These are phyloP conservation scores for Pholiota microspora DNA, from an alignment of 768 basidiomycete genomes.

Conservation along the genomic window DNA sequence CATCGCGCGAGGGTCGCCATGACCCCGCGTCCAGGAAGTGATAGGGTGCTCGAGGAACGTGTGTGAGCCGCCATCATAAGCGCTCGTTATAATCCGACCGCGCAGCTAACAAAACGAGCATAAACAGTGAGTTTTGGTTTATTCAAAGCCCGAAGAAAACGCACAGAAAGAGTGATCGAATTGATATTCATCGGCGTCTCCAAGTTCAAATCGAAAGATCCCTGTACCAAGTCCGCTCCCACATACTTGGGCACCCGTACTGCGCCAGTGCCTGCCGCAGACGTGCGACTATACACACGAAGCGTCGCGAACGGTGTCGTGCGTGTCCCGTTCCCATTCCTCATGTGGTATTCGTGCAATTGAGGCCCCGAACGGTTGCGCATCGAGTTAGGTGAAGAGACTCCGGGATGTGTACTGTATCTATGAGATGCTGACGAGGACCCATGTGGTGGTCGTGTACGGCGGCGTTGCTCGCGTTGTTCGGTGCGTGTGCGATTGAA, in stretches of 20 bases:
- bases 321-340: slow-evolving; percentile 11
- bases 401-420: background rate
- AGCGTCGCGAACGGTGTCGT: slow-evolving; percentile 24
- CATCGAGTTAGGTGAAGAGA: background rate
- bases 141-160: too few relatives aligned
- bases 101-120: too few relatives aligned
- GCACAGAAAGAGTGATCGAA: slow-evolving; percentile 26
- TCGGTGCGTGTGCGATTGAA: slow-evolving; percentile 2
- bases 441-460: background rate
- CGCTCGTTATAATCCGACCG: slow-evolving; percentile 28
- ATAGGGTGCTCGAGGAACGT: slow-evolving; percentile 29
- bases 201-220: slow-evolving; percentile 29
- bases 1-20: slow-evolving; percentile 27
- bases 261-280: slow-evolving; percentile 1
- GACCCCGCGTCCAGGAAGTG: slow-evolving; percentile 30
- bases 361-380: slow-evolving; percentile 5
- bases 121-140: too few relatives aligned
- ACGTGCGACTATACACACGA: slow-evolving; percentile 22
- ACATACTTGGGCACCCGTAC: slow-evolving; percentile 20
- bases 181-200: slow-evolving; percentile 26
- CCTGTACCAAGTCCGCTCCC: slow-evolving; percentile 24
- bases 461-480: slow-evolving; percentile 1
- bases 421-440: background rate
- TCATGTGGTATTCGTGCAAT: slow-evolving; percentile 16
- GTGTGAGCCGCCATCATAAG: slow-evolving; percentile 24